phyloP scores from a whole-genome alignment of 106 monocot genomes.

The Hemerocallis citrina region DNA sequence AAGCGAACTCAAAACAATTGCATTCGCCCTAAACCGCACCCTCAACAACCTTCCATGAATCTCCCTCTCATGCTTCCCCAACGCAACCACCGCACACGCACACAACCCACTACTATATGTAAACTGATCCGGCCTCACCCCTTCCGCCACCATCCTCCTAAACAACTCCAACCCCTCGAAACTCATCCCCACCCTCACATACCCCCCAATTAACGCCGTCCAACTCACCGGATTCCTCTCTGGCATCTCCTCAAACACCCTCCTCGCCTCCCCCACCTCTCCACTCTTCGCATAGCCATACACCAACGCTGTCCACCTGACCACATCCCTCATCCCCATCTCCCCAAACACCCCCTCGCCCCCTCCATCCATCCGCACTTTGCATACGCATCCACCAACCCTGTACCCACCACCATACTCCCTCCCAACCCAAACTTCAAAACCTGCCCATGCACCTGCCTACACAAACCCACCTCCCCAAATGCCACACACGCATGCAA shows the following conservation, averaged over 20 bases:
- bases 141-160: conserved; percentile 26
- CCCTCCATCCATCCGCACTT: conserved; percentile 35
- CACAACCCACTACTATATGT: conserved; percentile 45
- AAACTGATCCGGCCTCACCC: conserved; percentile 51
- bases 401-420: conserved; percentile 39
- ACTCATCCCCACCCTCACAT: conserved; percentile 27
- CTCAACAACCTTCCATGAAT: conserved; percentile 52
- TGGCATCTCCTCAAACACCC: conserved; percentile 64
- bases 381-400: conserved; percentile 49
- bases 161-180: conserved; percentile 58
- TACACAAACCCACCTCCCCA: neutral
- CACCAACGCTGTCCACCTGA: conserved; percentile 59
- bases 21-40: conserved; percentile 43
- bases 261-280: conserved; percentile 35
- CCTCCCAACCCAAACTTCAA: conserved; percentile 28
- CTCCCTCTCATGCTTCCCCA: conserved; percentile 59
- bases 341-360: conserved; percentile 55
- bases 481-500: neutral
- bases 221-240: conserved; percentile 59
- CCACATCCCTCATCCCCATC: conserved; percentile 40
- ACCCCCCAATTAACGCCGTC: conserved; percentile 67
- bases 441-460: conserved; percentile 30
- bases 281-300: conserved; percentile 50
- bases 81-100: conserved; percentile 42
- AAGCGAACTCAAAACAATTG: conserved; percentile 40